Evolutionary conservation across 2,329 filamentous ascomycete genomes (phyloP), one percentile per base, ranked within the genome.

Genomic region (Pseudogymnoascus sp.): DNA sequence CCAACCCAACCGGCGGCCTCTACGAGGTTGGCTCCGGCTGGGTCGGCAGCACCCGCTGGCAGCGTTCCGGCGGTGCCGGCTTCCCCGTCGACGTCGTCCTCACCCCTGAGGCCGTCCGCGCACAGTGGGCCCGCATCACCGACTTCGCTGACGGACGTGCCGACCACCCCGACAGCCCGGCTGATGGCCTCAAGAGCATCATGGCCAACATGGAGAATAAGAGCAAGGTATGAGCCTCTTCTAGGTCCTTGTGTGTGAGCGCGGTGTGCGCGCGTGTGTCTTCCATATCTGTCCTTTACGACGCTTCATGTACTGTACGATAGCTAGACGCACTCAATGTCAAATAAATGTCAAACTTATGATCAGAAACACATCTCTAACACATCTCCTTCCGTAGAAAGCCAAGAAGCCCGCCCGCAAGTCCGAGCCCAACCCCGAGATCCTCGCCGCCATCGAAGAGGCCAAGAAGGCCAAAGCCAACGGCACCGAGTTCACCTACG

Each of bases 1-100:
- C 95, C 29, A 84, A 89, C 72, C 85, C 89, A 67, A 97, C 92
- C 64, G 93, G 93, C 68, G 88, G 88, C 62, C 83, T 99, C 59
- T 99, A 92, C 78, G 95, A 99, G 80, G 91, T 93, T 70, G 95
- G 95, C 71, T 95, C 90, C 74, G 95, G 93, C 67, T 99, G 95
- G 95, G 86, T 88, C 72, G 91, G 89, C 67, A 85, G 87, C 75
- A 99, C 95, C 63, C 88, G 95, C 77, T 99, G 93, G 93, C 93
- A 99, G 82, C 88, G 95, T 70, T 87, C 87, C 65, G 91, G 90
- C 62, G 95, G 95, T 69, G 87, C 93, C 74, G 90, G 88, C 68
- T 99, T 99, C 88, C 92, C 93, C 26, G 80, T 96, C 66, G 89
- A 97, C 73, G 87, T 90, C 63, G 81, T 86, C 66, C 80, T 96